Base-by-base conservation (phyloP, 176 grass and related monocot genomes). In the Aegilops bicornis region DNA sequence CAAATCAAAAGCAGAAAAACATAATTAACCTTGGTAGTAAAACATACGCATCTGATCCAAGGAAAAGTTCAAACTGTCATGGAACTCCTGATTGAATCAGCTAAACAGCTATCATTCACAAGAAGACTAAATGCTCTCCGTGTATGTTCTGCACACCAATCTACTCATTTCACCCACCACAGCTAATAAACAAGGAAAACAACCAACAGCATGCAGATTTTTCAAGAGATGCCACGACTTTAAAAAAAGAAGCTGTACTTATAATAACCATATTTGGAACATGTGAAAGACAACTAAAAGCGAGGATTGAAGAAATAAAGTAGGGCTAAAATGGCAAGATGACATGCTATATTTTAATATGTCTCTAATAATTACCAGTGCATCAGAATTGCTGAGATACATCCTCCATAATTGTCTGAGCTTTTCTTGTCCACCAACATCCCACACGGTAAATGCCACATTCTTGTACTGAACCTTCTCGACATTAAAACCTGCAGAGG, bases 391-490 rank as follows among this genome's bases (percentile, higher is more conserved):
- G 84, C 84, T 91, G 82, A 95, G 93, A 69, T 97, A 97, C 88
- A 95, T 94, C 76, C 88, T 97, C 93, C 95, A 95, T 61, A 97
- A 86, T 54, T 87, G 81, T 43, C 95, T 95, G 40, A 97, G 86
- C 81, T 97, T 97, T 92, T 97, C 93, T 90, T 97, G 95, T 20
- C 95, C 95, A 7, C 95, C 95, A 76, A 92, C 90, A 93, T 97
- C 95, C 95, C 95, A 95, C 81, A 95, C 92, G 13, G 95, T 97
- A 86, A 97, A 97, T 30, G 78, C 89, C 15, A 97, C 93, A 89
- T 97, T 97, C 80, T 97, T 95, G 73, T 97, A 97, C 62, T 97
- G 95, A 82, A 97, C 93, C 72, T 97, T 97, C 89, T 97, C 93
- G 13, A 97, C 95, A 13, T 97, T 97, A 82, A 97, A 97, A 76